Percentiles rank a stretch among this genome's conserved stretches.
Conservation (phyloP, 768 basidiomycete species). For the Tremella mesenterica region DNA sequence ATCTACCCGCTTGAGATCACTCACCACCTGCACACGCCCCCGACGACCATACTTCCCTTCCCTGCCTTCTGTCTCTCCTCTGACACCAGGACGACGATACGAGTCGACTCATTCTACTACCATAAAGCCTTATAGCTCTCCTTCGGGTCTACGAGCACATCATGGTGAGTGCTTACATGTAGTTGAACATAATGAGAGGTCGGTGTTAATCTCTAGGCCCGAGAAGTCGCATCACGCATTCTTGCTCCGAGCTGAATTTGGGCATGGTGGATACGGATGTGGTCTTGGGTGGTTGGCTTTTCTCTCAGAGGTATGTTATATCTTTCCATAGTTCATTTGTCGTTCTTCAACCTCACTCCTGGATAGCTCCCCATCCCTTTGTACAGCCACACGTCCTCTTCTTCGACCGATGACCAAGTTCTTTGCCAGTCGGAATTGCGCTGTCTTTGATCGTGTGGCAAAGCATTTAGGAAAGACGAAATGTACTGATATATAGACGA, state of each 20-base stretch:
- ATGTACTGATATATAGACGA: conserved; percentile 6
- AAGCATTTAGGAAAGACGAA: too few relatives aligned
- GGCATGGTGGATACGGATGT: conserved; percentile 55
- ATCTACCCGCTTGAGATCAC: too few relatives aligned
- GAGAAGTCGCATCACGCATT: conserved; percentile 50
- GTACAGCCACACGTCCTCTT: not conserved
- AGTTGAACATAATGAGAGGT: not conserved
- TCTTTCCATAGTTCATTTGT: not conserved
- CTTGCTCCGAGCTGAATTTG: conserved; percentile 54
- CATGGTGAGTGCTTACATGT: conserved; percentile 9
- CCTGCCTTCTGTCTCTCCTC: too few relatives aligned
- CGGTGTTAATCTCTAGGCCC: conserved; percentile 20
- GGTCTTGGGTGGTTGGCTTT: conserved; percentile 71
- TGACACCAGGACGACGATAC: too few relatives aligned
- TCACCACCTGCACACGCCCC: too few relatives aligned
- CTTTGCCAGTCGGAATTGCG: not conserved
- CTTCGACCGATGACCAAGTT: not conserved
- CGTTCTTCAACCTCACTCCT: too few relatives aligned
- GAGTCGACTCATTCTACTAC: too few relatives aligned
- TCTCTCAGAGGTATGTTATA: conserved; percentile 62
- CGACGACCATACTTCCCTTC: too few relatives aligned
- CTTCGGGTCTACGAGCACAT: conserved; percentile 11
- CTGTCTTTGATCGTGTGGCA: not conserved
- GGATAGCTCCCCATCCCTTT: not conserved
- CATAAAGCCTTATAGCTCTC: conserved; percentile 9